Percentiles rank a stretch among this genome's conserved stretches.
phyloP scores from a whole-genome alignment of 2,329 filamentous ascomycete genomes.

The Coniochaeta sp. region DNA sequence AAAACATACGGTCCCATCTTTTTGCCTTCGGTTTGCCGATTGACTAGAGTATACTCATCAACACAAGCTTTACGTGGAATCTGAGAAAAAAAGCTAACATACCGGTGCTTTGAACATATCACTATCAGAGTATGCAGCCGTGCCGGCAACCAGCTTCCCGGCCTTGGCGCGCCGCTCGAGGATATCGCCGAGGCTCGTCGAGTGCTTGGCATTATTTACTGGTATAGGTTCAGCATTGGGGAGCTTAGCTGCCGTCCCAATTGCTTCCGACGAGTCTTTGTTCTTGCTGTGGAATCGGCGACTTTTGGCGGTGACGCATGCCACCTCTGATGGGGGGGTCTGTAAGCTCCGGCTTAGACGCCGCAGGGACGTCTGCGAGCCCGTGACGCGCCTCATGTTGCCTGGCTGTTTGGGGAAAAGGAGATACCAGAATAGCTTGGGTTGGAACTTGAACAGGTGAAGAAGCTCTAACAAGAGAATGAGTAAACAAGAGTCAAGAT shows the following conservation, averaged over 20 bases:
- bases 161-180: slow-evolving; percentile 59
- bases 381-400: not conserved
- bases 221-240: slow-evolving; percentile 15
- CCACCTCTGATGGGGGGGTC: not conserved
- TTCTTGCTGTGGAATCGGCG: not conserved
- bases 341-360: not conserved
- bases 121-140: slow-evolving; percentile 70
- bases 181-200: slow-evolving; percentile 58
- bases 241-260: slow-evolving; percentile 9
- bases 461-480: not conserved
- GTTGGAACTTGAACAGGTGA: not conserved
- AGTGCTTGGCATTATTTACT: slow-evolving; percentile 1
- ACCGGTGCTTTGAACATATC: slow-evolving; percentile 77
- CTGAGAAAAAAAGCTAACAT: too few relatives aligned
- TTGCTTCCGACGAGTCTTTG: not conserved
- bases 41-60: slow-evolving; percentile 17
- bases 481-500: not conserved
- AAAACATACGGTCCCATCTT: slow-evolving; percentile 69
- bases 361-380: not conserved
- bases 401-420: not conserved
- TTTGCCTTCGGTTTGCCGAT: slow-evolving; percentile 66
- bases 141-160: slow-evolving; percentile 65
- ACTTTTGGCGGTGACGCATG: not conserved
- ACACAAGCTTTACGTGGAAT: slow-evolving; percentile 6
- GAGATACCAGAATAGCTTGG: not conserved